These are phyloP conservation scores for Trypanosomatidae sp. DNA, from an alignment of 208 protist species.

Conservation along the genomic window DNA sequence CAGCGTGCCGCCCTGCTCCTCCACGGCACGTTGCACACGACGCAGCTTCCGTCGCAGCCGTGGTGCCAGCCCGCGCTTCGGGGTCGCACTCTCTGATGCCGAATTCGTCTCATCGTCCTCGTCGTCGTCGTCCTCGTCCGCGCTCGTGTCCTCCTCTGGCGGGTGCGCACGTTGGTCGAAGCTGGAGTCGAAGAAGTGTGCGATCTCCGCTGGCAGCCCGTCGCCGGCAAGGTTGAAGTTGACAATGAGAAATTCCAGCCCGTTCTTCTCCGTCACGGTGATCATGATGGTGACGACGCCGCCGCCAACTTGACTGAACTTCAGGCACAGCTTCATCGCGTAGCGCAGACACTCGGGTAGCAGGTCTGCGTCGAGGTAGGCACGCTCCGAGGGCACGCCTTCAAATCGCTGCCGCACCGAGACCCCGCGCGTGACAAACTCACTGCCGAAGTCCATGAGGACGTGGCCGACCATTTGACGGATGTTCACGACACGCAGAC, in stretches of 20 bases:
- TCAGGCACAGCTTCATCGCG: constrained; percentile 58
- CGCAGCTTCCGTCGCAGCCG: constrained; percentile 41
- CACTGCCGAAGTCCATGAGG: constrained; percentile 81
- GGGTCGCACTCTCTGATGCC: no score
- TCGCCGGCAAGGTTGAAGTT: constrained; percentile 70
- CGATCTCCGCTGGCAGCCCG: constrained; percentile 49
- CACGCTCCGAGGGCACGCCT: constrained; percentile 51
- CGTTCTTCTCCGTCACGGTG: constrained; percentile 63
- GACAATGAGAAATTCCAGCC: constrained; percentile 82
- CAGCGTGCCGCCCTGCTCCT: constrained; percentile 82
- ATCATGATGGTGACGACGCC: constrained; percentile 60
- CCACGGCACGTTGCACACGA: constrained; percentile 56
- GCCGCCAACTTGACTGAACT: constrained; percentile 19
- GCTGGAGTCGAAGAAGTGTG: constrained; percentile 46
- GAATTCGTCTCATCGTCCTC: no score
- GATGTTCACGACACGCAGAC: constrained; percentile 75
- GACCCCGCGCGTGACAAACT: constrained; percentile 61
- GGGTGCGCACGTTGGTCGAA: no score
- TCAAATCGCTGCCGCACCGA: constrained; percentile 78
- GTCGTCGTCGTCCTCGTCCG: constrained; percentile 9
- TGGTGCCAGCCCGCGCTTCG: no score
- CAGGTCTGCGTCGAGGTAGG: constrained; percentile 63
- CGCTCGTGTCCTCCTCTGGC: constrained; percentile 2
- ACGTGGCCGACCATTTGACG: constrained; percentile 82
- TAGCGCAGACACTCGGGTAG: constrained; percentile 80